Evolutionary conservation across 1,284 basidiomycete species (phyloP).

Genomic region (Gymnopus androsaceus): DNA sequence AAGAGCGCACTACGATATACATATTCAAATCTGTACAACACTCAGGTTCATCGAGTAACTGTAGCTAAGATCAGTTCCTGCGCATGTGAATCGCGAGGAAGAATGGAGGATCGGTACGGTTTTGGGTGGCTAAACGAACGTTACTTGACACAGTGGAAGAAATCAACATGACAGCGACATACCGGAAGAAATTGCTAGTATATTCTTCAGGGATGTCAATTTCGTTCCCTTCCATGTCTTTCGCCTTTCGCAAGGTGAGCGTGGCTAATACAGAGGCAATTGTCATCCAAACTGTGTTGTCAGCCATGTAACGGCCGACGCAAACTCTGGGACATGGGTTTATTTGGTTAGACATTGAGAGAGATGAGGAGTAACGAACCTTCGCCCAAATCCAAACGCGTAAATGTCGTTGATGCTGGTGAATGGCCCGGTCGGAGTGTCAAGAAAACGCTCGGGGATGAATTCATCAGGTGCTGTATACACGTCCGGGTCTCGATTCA

Average conservation of each 20-base stretch:
- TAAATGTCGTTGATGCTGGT: conserved; percentile 1
- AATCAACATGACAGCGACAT: neutral
- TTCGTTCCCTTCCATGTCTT: conserved; percentile 15
- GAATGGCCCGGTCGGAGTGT: neutral
- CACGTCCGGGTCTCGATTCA: conserved; percentile 7
- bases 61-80: neutral
- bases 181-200: neutral
- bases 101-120: neutral
- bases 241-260: conserved; percentile 15
- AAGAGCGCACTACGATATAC: too few species aligned
- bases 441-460: conserved; percentile 11
- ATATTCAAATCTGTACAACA: too few species aligned
- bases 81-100: neutral
- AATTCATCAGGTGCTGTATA: conserved; percentile 11
- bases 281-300: conserved; percentile 19
- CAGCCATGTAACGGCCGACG: conserved; percentile 18
- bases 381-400: conserved; percentile 16
- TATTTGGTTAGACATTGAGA: neutral
- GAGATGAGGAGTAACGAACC: neutral
- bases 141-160: neutral
- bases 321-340: conserved; percentile 16
- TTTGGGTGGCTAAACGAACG: neutral
- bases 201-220: conserved; percentile 1
- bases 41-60: too few species aligned
- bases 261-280: conserved; percentile 19